A percentile compares a stretch with the other conserved stretches of the same genome.
Conservation (phyloP, 192 early-diverging fungal genomes). For the Podila verticillata region DNA sequence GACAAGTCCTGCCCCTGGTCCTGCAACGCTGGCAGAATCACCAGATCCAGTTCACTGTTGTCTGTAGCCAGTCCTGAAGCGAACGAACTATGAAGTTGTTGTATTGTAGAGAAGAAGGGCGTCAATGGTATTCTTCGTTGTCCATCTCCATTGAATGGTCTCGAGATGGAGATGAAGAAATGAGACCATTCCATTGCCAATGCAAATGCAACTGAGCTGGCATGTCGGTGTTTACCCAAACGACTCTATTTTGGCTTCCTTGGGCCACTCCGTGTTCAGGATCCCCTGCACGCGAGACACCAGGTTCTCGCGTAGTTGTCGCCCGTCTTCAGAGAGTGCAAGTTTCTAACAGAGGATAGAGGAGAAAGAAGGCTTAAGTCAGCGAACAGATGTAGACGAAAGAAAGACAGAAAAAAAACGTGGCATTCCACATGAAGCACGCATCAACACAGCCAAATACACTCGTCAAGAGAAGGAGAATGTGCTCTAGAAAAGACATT, state of each 20-base stretch:
- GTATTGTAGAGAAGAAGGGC: neutral
- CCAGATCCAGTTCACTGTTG: slow-evolving; percentile 41
- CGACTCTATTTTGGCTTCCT: slow-evolving; percentile 39
- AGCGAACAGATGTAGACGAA: too few relatives aligned
- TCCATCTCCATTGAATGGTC: neutral
- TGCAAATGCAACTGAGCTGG: neutral
- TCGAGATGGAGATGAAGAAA: neutral
- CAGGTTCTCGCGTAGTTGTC: slow-evolving; percentile 34
- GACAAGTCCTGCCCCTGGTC: slow-evolving; percentile 34
- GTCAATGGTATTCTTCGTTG: neutral
- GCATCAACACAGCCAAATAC: neutral
- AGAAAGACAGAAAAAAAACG: neutral
- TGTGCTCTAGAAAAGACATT: neutral
- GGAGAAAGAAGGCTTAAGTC: neutral
- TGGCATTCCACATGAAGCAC: neutral
- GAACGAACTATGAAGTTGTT: slow-evolving; percentile 23
- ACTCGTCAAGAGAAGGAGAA: neutral
- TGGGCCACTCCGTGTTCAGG: slow-evolving; percentile 48
- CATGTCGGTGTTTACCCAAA: slow-evolving; percentile 26
- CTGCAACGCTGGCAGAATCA: slow-evolving; percentile 40
- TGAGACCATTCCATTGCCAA: neutral
- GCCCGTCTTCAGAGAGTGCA: slow-evolving; percentile 26
- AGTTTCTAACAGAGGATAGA: slow-evolving; percentile 7
- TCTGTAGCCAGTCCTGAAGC: slow-evolving; percentile 48
- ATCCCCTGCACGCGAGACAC: slow-evolving; percentile 46